Conservation (phyloP, 192 early-diverging fungal species). For the Mortierella alpina region DNA sequence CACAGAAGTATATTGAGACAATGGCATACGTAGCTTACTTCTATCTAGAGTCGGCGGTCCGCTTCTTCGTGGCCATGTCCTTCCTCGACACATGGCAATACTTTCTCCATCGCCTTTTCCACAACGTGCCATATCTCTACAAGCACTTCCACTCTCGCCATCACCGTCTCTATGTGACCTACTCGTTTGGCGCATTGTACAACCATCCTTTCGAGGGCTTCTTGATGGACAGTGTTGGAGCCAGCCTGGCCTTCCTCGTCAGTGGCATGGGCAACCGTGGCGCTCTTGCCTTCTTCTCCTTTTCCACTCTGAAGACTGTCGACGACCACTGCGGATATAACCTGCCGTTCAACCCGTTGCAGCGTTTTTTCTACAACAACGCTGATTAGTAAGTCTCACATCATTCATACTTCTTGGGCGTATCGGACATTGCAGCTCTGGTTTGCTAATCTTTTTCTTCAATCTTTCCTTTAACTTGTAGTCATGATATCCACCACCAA, state of each 20-base stretch:
- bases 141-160: slow-evolving; percentile 80
- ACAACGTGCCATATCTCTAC: slow-evolving; percentile 77
- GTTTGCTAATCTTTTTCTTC: background rate
- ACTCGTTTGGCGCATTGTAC: slow-evolving; percentile 85
- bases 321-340: slow-evolving; percentile 88
- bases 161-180: slow-evolving; percentile 80
- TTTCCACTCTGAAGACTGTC: slow-evolving; percentile 84
- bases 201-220: slow-evolving; percentile 87
- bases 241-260: slow-evolving; percentile 69
- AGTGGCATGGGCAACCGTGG: slow-evolving; percentile 77
- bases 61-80: slow-evolving; percentile 64
- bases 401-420: slow-evolving; percentile 23
- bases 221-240: slow-evolving; percentile 78
- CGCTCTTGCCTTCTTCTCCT: slow-evolving; percentile 73
- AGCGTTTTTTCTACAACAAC: slow-evolving; percentile 78
- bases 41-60: slow-evolving; percentile 35
- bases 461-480: slow-evolving; percentile 7
- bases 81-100: slow-evolving; percentile 71
- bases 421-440: background rate
- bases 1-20: slow-evolving; percentile 18
- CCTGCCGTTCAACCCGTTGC: slow-evolving; percentile 78
- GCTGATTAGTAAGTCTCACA: slow-evolving; percentile 72
- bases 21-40: slow-evolving; percentile 41
- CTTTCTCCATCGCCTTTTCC: slow-evolving; percentile 80
- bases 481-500: slow-evolving; percentile 71